Percentiles rank a stretch among this genome's conserved stretches.
phyloP scores from a whole-genome alignment of 176 grass and related monocot species.

The Oryza coarctata region DNA sequence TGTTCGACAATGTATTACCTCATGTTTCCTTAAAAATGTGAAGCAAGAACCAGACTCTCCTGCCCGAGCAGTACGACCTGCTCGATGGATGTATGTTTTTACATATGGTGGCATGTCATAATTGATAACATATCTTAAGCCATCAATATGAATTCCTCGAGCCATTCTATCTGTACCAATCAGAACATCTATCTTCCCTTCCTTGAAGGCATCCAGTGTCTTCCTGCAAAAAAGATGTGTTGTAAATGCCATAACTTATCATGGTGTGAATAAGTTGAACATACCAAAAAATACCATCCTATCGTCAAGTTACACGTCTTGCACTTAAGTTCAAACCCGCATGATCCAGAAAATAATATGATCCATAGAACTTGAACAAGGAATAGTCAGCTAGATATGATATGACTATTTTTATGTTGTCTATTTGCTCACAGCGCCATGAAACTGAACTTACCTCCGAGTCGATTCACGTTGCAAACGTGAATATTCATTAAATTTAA shows the following conservation, averaged over 20 bases:
- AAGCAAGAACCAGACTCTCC: constrained; percentile 84
- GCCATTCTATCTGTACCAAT: constrained; percentile 96
- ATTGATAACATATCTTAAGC: constrained; percentile 87
- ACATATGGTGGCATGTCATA: constrained; percentile 88
- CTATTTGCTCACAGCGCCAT: background rate
- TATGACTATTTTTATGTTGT: background rate
- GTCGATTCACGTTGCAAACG: constrained; percentile 75
- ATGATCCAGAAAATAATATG: background rate
- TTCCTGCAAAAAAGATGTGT: constrained; percentile 52
- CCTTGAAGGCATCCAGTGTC: constrained; percentile 78
- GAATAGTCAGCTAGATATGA: background rate
- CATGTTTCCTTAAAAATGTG: constrained; percentile 84
- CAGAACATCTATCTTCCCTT: constrained; percentile 80
- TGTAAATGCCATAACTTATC: background rate
- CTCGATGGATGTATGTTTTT: constrained; percentile 87
- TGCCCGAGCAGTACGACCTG: constrained; percentile 83
- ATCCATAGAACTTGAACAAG: background rate
- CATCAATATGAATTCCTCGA: constrained; percentile 95
- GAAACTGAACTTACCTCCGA: constrained; percentile 61
- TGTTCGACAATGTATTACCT: constrained; percentile 46
- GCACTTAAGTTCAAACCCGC: background rate
- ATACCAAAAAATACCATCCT: background rate
- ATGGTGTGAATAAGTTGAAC: constrained; percentile 3
- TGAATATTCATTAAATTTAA: constrained; percentile 92
- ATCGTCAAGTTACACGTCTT: background rate